Conservation (phyloP, 2,329 filamentous ascomycete genomes). For the Aspergillus clavatus region DNA sequence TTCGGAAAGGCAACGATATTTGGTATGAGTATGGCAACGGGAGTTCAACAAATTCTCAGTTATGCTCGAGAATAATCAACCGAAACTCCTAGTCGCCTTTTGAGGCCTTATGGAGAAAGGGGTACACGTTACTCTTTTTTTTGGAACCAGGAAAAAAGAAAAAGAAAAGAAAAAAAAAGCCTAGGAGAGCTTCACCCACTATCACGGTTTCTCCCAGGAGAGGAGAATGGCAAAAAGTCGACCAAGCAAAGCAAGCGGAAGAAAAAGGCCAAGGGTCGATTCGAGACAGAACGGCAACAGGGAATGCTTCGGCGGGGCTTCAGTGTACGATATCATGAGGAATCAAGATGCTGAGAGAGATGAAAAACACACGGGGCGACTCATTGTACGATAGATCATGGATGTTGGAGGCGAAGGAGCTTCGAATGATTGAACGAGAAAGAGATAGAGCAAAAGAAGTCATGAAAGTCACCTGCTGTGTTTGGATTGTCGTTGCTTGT, state of each 20-base stretch:
- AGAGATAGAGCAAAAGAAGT: too few relatives aligned
- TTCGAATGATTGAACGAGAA: background rate
- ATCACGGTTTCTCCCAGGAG: background rate
- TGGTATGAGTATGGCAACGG: background rate
- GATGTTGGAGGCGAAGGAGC: background rate
- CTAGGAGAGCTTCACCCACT: background rate
- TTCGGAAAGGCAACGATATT: background rate
- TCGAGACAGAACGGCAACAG: background rate
- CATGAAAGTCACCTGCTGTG: background rate
- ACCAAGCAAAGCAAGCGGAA: too few relatives aligned
- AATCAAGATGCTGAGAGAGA: background rate
- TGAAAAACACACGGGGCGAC: background rate
- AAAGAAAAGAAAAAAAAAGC: background rate
- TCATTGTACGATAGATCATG: background rate
- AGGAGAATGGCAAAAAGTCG: background rate
- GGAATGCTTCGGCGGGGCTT: background rate
- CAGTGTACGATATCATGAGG: background rate
- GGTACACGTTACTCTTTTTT: background rate
- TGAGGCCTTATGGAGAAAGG: too few relatives aligned
- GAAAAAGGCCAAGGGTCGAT: background rate
- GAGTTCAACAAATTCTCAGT: background rate
- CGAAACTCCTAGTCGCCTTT: too few relatives aligned
- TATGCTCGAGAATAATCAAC: too few relatives aligned
- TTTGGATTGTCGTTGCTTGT: background rate
- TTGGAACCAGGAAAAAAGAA: too few relatives aligned